Evolutionary conservation across 2,329 filamentous ascomycete species (phyloP).

Genomic region (Fusarium sp.): DNA sequence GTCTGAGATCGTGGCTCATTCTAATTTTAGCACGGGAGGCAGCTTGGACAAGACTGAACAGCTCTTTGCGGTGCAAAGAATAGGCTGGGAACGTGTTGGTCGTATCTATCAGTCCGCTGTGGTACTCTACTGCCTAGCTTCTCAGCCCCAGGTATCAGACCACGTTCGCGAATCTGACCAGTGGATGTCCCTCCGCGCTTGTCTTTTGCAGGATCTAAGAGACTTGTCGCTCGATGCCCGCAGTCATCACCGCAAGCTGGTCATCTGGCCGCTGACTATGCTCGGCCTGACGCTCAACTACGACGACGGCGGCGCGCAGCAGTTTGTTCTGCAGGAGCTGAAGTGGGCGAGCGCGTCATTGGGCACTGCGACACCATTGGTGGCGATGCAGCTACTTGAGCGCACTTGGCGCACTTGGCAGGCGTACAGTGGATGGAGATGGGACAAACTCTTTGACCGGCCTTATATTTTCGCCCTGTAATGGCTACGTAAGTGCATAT

Average conservation of each 20-base stretch:
- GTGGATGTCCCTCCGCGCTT: neutral
- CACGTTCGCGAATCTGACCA: neutral
- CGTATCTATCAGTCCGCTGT: neutral
- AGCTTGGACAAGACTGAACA: too few species aligned
- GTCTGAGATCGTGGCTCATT: too few species aligned
- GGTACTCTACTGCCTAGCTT: neutral
- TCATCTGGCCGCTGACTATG: neutral
- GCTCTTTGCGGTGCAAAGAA: too few species aligned
- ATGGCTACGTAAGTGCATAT: too few species aligned
- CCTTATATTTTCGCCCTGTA: too few species aligned
- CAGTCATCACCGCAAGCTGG: neutral
- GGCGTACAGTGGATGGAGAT: too few species aligned
- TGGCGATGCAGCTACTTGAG: neutral
- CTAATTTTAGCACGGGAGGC: too few species aligned
- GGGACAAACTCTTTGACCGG: too few species aligned
- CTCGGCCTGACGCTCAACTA: too few species aligned
- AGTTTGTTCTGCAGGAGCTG: neutral
- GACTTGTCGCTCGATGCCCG: neutral
- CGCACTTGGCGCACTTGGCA: neutral
- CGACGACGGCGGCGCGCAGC: too few species aligned
- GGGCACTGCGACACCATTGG: neutral
- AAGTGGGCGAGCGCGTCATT: neutral
- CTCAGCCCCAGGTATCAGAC: neutral
- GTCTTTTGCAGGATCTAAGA: neutral
- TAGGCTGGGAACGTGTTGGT: neutral